Percentiles rank a stretch among this genome's conserved stretches.
Evolutionary conservation across 2,329 filamentous ascomycete genomes (phyloP).

Genomic region (Mycosphaerella sp.): DNA sequence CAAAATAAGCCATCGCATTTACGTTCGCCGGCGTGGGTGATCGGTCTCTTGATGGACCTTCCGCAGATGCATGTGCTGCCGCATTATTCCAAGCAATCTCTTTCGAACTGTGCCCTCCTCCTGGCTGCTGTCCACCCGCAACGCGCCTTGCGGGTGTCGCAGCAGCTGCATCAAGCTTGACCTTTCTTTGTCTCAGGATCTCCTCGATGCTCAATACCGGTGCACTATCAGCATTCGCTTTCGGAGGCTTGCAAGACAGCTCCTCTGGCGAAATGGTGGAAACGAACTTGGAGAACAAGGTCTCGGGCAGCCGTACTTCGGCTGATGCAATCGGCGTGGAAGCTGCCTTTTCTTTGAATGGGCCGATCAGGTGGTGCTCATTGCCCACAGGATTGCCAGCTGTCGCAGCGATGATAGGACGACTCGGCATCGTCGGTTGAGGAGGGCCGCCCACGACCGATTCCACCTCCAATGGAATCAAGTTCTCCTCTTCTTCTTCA

Average conservation of each 20-base stretch:
- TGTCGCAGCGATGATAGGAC: neutral
- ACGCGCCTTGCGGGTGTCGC: neutral
- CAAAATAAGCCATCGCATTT: slow-evolving; percentile 5
- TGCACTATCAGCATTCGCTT: neutral
- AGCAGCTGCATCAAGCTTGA: slow-evolving; percentile 1
- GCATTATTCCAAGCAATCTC: neutral
- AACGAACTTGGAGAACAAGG: neutral
- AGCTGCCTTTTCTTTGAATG: neutral
- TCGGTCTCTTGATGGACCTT: neutral
- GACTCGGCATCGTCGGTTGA: neutral
- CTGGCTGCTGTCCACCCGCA: neutral
- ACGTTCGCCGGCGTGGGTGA: neutral
- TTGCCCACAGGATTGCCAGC: neutral
- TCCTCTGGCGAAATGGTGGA: neutral
- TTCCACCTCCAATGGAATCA: neutral
- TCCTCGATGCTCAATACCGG: neutral
- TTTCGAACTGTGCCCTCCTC: neutral
- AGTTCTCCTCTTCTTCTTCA: slow-evolving; percentile 7
- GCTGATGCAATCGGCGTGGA: neutral
- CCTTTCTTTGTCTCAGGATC: slow-evolving; percentile 1
- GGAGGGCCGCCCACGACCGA: neutral
- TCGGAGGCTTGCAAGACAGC: neutral
- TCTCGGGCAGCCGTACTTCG: neutral
- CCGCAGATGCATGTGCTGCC: neutral
- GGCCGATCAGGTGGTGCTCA: neutral